Evolutionary conservation across 805 yeast species (phyloP), one percentile per base, ranked within the genome.

Genomic region (Nakazawaea ernobii): DNA sequence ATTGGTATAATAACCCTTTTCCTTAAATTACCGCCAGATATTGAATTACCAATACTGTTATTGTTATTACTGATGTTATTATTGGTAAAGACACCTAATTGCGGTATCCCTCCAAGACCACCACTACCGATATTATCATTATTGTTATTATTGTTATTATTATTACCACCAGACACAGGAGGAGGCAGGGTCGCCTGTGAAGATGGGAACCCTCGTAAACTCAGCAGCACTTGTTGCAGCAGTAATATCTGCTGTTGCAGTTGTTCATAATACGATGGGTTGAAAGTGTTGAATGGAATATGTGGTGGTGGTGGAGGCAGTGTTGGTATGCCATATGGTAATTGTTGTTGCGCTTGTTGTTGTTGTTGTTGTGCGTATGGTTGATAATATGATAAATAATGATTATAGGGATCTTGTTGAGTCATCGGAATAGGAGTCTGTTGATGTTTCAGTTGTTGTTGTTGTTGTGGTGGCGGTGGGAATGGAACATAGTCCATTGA

Each of bases 391-490:
- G 6, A 13, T 15, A 15, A 7, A 8, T 39, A 35, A n/a, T 6
- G 8, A 37, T 36, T 37, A 20, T 40, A 40, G 6, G 42, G 42
- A n/a, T 27, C 32, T 35, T 29, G 48, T 30, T 9, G n/a, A 10
- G 32, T 30, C 10, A 13, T 13, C 10, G 6, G 32, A 2, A 30
- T 30, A 30, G 32, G 29, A 39, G 38, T 14, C 26, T 30, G 45
- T 41, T 27, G 51, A n/a, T 28, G 24, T 20, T 13, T 52, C 43
- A 8, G 51, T 40, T 24, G 55, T 49, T 14, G 46, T 17, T 4
- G 58, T 8, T 20, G 39, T 13, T 48, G 50, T 3, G 11, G 32
- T 32, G 27, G 50, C 26, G n/a, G 38, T 8, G 36, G 24, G 39
- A 2, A 24, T 8, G 20, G 29, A 10, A 20, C 24, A 20, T 20